Base-by-base conservation (phyloP, 345 rosid species). In the Eucalyptus pauciflora region DNA sequence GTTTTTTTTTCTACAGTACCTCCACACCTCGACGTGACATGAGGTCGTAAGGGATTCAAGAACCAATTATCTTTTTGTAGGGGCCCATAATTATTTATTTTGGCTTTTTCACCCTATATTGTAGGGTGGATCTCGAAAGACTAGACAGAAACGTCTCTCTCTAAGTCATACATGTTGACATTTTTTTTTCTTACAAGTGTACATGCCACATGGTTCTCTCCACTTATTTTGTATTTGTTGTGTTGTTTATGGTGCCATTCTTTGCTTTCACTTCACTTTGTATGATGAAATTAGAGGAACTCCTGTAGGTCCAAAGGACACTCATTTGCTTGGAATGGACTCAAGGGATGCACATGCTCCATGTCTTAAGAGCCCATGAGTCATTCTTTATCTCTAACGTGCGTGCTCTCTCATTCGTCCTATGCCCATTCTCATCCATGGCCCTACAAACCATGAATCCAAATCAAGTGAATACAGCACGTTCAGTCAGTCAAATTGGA, bases 91-190 rank as follows among this genome's bases (percentile, higher is more conserved):
- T 31, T 18, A 31, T 31, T 31, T 5, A 16, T 31, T 31, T 69
- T 69, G 43, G 12, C 43, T 0, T 67, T 67, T 67, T 31, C 3
- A 31, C 43, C 10, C 12, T 10, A 14, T 14, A 67, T 31, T 31
- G 10, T 67, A 8, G 12, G 43, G 0, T 69, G 1, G 20, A 67
- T 64, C 76, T n/a, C 37, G 0, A 67, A 64, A n/a, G 18, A 64
- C 8, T 7, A 3, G 0, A n/a, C n/a, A 7, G 76, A 14, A n/a
- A n/a, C 5, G 0, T 67, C 6, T 4, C 22, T 15, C 76, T n/a
- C 76, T 16, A 64, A 67, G 37, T 8, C 3, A 2, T 27, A 13
- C 17, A 29, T 4, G 8, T 7, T 5, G 5, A 62, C 71, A 3
- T 13, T 62, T 29, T 15, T n/a, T 4, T 64, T 14, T 3, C 69